phyloP scores from a whole-genome alignment of 2,329 filamentous ascomycete species.

The Arthrobotrys megalospora region DNA sequence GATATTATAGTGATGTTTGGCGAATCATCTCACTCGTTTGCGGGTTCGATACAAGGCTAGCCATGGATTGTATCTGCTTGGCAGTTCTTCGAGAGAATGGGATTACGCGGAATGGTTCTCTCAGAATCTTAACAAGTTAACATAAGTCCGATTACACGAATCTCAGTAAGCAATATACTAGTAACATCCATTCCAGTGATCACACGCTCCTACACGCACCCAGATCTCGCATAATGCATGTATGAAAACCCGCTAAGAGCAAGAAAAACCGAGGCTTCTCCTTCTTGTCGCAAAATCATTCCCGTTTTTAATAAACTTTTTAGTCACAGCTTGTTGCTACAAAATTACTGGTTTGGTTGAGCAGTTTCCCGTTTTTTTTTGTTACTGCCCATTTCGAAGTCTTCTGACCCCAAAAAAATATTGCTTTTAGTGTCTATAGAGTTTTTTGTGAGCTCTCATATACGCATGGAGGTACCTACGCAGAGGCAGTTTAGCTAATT shows the following conservation, averaged over 20 bases:
- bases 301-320: slow-evolving; percentile 44
- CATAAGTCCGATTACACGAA: not conserved
- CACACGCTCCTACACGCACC: not conserved
- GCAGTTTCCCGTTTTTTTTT: slow-evolving; percentile 60
- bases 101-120: not conserved
- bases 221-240: slow-evolving; percentile 1
- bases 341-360: slow-evolving; percentile 47
- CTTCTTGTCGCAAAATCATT: slow-evolving; percentile 38
- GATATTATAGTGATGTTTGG: slow-evolving; percentile 23
- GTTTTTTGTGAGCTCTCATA: slow-evolving; percentile 25
- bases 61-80: slow-evolving; percentile 11
- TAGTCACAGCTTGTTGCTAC: slow-evolving; percentile 14
- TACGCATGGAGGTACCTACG: not conserved
- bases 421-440: slow-evolving; percentile 21
- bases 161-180: slow-evolving; percentile 7
- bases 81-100: not conserved
- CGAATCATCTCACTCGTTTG: slow-evolving; percentile 25
- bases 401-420: slow-evolving; percentile 23
- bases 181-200: not conserved
- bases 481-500: slow-evolving; percentile 5
- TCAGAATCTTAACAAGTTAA: not conserved
- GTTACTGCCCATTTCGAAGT: slow-evolving; percentile 17
- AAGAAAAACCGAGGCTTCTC: slow-evolving; percentile 46
- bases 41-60: not conserved
- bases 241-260: not conserved